Percentiles rank a stretch among this genome's conserved stretches.
These are phyloP conservation scores for Candolleomyces efflorescens DNA, from an alignment of 768 basidiomycete species.

Conservation along the genomic window DNA sequence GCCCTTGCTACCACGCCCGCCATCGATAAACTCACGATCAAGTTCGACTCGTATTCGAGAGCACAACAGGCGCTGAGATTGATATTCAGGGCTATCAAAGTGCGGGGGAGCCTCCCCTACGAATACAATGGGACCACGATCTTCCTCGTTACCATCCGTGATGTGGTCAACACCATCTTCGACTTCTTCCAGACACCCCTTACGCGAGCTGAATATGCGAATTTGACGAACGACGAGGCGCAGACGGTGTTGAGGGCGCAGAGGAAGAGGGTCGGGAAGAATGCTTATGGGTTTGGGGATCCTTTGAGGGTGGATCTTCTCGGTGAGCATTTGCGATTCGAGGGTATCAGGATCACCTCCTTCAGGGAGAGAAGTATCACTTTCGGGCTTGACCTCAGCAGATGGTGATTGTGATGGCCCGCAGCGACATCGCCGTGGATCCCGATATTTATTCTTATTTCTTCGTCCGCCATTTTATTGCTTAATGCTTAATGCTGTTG, in stretches of 20 bases:
- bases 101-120: background rate
- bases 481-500: too few relatives aligned
- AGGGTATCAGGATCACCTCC: background rate
- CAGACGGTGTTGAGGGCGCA: constrained; percentile 1
- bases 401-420: background rate
- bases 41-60: constrained; percentile 1
- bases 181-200: constrained; percentile 6
- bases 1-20: background rate
- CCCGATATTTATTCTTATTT: background rate
- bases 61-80: background rate
- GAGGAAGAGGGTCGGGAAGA: constrained; percentile 4
- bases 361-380: background rate
- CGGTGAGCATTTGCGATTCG: constrained; percentile 4
- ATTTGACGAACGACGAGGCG: background rate
- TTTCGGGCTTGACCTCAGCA: constrained; percentile 1
- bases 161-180: constrained; percentile 7
- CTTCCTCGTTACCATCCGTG: constrained; percentile 1
- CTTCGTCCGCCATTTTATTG: too few relatives aligned
- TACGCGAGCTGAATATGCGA: background rate
- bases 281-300: constrained; percentile 6
- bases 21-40: constrained; percentile 5
- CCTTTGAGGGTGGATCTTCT: constrained; percentile 6
- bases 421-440: background rate
- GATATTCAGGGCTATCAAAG: constrained; percentile 3
- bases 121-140: background rate